phyloP scores from a whole-genome alignment of 768 basidiomycete species.

The Hericium erinaceus region DNA sequence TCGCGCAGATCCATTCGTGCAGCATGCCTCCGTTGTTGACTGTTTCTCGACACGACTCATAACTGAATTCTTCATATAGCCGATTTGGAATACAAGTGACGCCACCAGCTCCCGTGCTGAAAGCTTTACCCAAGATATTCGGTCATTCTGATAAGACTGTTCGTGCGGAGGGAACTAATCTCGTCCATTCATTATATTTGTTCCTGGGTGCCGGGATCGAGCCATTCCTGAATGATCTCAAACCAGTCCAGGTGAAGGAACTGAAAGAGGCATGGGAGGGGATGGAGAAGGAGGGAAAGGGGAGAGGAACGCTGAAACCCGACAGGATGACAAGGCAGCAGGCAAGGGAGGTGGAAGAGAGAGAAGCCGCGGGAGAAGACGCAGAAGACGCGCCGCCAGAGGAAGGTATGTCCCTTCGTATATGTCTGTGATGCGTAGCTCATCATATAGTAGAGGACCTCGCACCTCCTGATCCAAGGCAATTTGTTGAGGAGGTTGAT shows the following conservation, averaged over 20 bases:
- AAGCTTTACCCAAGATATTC: slow-evolving; percentile 86
- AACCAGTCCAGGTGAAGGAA: slow-evolving; percentile 95
- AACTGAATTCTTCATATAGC: slow-evolving; percentile 29
- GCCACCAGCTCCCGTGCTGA: slow-evolving; percentile 73
- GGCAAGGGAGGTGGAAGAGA: slow-evolving; percentile 58
- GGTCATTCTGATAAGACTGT: slow-evolving; percentile 93
- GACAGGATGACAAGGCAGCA: slow-evolving; percentile 70
- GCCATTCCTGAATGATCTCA: slow-evolving; percentile 79
- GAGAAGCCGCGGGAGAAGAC: slow-evolving; percentile 27
- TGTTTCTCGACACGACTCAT: too few species aligned
- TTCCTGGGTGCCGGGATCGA: slow-evolving; percentile 77
- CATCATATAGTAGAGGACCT: slow-evolving; percentile 27
- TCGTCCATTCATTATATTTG: slow-evolving; percentile 73
- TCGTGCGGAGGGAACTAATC: slow-evolving; percentile 78
- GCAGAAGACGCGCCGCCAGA: slow-evolving; percentile 23
- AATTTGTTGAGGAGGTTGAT: slow-evolving; percentile 74
- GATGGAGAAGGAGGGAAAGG: slow-evolving; percentile 78
- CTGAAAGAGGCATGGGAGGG: slow-evolving; percentile 82
- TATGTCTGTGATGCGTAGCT: not conserved
- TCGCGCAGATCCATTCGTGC: too few species aligned
- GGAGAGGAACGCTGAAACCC: slow-evolving; percentile 73
- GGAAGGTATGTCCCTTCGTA: slow-evolving; percentile 34
- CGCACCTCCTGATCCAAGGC: slow-evolving; percentile 63
- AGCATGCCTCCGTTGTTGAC: too few species aligned
- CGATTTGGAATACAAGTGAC: slow-evolving; percentile 70